A percentile compares a stretch with the other conserved stretches of the same genome.
These are phyloP conservation scores for Coffea eugenioides DNA, from an alignment of 257 asterid genomes.

Conservation along the genomic window DNA sequence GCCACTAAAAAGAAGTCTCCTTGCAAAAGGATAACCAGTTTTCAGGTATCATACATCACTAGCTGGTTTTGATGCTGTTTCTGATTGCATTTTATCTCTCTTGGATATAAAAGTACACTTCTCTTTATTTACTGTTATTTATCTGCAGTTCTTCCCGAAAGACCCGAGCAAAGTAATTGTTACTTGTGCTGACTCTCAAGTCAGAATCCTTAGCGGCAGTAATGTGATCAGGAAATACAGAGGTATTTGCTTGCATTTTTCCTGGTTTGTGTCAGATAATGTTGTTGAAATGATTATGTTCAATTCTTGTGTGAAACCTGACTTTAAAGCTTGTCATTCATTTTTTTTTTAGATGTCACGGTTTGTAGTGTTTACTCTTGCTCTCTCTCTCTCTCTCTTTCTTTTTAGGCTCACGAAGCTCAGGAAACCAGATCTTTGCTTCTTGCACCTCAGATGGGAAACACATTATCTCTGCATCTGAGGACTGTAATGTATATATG, in stretches of 20 bases:
- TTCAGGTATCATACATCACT: conserved; percentile 62
- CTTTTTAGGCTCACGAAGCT: conserved; percentile 57
- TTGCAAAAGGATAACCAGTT: conserved; percentile 80
- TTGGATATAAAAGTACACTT: background rate
- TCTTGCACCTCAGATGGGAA: conserved; percentile 68
- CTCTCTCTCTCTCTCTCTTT: background rate
- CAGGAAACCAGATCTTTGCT: conserved; percentile 61
- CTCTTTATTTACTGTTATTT: background rate
- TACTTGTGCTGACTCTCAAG: conserved; percentile 75
- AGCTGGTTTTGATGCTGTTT: conserved; percentile 15
- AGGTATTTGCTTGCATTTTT: conserved; percentile 41
- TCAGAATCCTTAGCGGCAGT: conserved; percentile 60
- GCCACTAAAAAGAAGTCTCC: conserved; percentile 71
- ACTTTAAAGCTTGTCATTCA: background rate
- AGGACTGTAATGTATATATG: conserved; percentile 65
- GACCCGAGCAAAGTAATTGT: conserved; percentile 75
- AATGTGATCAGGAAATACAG: conserved; percentile 67
- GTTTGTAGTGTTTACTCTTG: conserved; percentile 1
- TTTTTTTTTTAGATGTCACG: background rate
- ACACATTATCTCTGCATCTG: conserved; percentile 74
- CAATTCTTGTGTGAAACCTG: background rate
- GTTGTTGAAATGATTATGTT: background rate
- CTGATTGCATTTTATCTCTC: background rate
- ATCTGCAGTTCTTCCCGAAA: conserved; percentile 71
- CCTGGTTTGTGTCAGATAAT: background rate